Evolutionary conservation across 2,329 filamentous ascomycete genomes (phyloP).

Genomic region (Hypoxylon sp.): DNA sequence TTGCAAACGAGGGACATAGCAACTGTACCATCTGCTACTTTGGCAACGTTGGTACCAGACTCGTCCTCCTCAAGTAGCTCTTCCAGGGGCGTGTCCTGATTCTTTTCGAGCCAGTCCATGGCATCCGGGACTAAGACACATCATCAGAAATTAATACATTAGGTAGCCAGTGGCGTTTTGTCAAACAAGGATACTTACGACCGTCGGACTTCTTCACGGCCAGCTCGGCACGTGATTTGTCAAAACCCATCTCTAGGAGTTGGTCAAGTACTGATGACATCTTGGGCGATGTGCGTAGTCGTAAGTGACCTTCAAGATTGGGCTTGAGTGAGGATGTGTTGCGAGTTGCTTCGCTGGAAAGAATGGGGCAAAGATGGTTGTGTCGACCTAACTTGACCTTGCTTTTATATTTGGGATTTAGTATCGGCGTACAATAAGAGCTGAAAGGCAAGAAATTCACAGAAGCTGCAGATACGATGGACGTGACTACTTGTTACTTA

Average conservation of each 20-base stretch:
- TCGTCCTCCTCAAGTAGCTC: slow-evolving; percentile 77
- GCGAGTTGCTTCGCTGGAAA: slow-evolving; percentile 32
- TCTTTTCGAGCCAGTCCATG: slow-evolving; percentile 94
- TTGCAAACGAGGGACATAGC: slow-evolving; percentile 92
- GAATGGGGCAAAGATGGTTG: slow-evolving; percentile 23
- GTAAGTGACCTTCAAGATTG: slow-evolving; percentile 25
- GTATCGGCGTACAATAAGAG: slow-evolving; percentile 9
- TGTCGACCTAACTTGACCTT: slow-evolving; percentile 6
- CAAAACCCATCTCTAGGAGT: slow-evolving; percentile 83
- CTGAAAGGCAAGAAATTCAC: slow-evolving; percentile 14
- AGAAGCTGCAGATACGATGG: slow-evolving; percentile 18
- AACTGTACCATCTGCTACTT: slow-evolving; percentile 77
- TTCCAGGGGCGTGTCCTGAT: slow-evolving; percentile 88
- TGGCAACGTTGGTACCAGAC: slow-evolving; percentile 66
- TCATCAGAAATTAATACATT: slow-evolving; percentile 29
- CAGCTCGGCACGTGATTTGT: slow-evolving; percentile 83
- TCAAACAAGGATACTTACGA: slow-evolving; percentile 66
- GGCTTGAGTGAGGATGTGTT: slow-evolving; percentile 40
- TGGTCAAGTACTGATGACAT: slow-evolving; percentile 74
- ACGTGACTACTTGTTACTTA: slow-evolving; percentile 19
- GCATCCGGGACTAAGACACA: slow-evolving; percentile 80
- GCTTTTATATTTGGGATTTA: slow-evolving; percentile 9
- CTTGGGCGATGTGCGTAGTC: slow-evolving; percentile 50
- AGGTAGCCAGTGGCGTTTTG: slow-evolving; percentile 7
- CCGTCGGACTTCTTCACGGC: slow-evolving; percentile 88